A percentile compares a stretch with the other conserved stretches of the same genome.
Evolutionary conservation across 2,329 filamentous ascomycete genomes (phyloP).

Genomic region (Clarireedia hainanense): DNA sequence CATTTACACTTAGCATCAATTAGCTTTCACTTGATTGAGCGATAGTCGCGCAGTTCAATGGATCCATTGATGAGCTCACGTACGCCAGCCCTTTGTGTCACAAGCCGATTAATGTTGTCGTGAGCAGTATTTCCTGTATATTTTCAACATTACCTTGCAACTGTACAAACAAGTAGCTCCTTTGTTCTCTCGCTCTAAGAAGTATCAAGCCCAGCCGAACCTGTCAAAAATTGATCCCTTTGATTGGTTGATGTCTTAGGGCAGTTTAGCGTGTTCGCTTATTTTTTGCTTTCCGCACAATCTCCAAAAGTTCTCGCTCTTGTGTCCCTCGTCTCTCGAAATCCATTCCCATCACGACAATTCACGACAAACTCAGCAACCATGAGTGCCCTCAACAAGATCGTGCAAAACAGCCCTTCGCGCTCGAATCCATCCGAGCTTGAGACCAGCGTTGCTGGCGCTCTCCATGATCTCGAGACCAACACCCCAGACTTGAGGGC

Average conservation of each 20-base stretch:
- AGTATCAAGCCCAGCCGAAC: not conserved
- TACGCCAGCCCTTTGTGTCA: no score
- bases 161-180: no score
- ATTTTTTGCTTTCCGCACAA: slow-evolving; percentile 1
- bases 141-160: no score
- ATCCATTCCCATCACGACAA: slow-evolving; percentile 13
- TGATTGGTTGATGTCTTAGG: not conserved
- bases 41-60: no score
- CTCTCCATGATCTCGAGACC: slow-evolving; percentile 98
- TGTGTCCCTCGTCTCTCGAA: not conserved
- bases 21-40: no score
- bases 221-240: not conserved
- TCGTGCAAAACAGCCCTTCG: slow-evolving; percentile 93
- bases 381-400: slow-evolving; percentile 88
- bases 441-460: slow-evolving; percentile 92
- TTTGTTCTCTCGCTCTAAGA: no score
- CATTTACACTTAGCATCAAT: no score
- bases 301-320: slow-evolving; percentile 3
- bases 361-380: slow-evolving; percentile 34
- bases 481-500: slow-evolving; percentile 98
- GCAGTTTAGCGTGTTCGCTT: not conserved
- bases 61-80: no score
- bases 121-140: no score
- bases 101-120: no score
- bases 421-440: slow-evolving; percentile 94